phyloP scores from a whole-genome alignment of 768 basidiomycete species.

The Lentinula edodes region DNA sequence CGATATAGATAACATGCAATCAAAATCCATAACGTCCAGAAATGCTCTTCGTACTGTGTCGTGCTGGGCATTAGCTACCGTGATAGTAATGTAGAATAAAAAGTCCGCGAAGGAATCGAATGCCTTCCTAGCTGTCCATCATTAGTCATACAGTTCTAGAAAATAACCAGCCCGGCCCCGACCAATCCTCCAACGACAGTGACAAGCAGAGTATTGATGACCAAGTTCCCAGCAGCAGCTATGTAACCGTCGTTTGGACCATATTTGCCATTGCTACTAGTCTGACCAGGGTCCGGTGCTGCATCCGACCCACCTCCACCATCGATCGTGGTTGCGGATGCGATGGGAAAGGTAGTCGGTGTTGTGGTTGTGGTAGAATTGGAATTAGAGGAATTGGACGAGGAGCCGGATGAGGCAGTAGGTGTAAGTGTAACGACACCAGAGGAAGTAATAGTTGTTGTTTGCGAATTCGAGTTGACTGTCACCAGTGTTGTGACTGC shows the following conservation, averaged over 20 bases:
- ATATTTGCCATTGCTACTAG: background rate
- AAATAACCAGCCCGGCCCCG: background rate
- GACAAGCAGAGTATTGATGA: constrained; percentile 1
- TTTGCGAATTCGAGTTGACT: constrained; percentile 33
- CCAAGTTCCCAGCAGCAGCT: background rate
- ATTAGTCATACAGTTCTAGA: background rate
- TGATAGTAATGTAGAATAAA: background rate
- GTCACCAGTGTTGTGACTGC: constrained; percentile 30
- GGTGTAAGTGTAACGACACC: constrained; percentile 41
- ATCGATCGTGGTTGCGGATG: background rate
- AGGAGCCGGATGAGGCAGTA: constrained; percentile 13
- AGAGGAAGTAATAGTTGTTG: constrained; percentile 34
- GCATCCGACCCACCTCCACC: constrained; percentile 4
- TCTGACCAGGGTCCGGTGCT: constrained; percentile 2
- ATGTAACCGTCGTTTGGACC: constrained; percentile 2
- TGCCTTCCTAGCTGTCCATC: background rate
- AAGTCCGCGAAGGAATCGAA: background rate
- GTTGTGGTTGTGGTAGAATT: background rate
- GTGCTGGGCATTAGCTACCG: background rate
- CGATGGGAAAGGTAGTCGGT: background rate
- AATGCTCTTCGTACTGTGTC: background rate
- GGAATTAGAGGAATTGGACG: background rate
- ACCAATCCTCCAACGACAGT: background rate
- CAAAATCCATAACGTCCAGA: background rate
- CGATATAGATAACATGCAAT: background rate